These are phyloP conservation scores for Lachnellula suecica DNA, from an alignment of 2,329 filamentous ascomycete genomes.

Conservation along the genomic window DNA sequence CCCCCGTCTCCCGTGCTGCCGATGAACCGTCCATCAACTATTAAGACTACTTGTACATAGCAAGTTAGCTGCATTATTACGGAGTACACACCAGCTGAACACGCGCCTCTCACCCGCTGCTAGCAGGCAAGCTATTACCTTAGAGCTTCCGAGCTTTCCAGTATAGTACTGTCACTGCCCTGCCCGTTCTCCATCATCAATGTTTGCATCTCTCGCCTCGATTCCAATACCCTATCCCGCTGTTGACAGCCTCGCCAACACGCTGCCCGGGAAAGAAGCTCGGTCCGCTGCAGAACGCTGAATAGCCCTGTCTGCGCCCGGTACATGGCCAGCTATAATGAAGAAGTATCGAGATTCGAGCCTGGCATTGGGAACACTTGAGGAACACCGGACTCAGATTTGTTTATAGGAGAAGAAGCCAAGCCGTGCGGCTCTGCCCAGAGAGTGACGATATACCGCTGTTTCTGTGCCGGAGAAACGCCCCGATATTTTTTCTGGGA, in stretches of 20 bases:
- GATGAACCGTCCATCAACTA: neutral
- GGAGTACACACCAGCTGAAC: neutral
- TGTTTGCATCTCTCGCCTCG: neutral
- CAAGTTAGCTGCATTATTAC: neutral
- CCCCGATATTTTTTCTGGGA: too few relatives aligned
- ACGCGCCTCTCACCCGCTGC: neutral
- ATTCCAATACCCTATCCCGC: neutral
- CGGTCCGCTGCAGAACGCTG: slow-evolving; percentile 9
- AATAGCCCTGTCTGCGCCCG: slow-evolving; percentile 4
- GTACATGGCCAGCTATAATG: slow-evolving; percentile 28
- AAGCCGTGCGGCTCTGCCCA: neutral
- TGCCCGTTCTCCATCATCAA: neutral
- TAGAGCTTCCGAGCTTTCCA: neutral
- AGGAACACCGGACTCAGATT: slow-evolving; percentile 17
- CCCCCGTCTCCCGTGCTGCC: neutral
- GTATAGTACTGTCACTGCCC: too few relatives aligned
- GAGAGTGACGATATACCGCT: neutral
- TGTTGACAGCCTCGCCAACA: neutral
- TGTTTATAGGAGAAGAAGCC: slow-evolving; percentile 5
- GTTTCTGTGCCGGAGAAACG: neutral
- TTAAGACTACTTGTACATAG: too few relatives aligned
- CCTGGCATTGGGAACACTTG: slow-evolving; percentile 28
- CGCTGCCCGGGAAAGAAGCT: slow-evolving; percentile 5
- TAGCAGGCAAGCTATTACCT: neutral
- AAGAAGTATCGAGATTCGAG: slow-evolving; percentile 26